Conservation (phyloP, 2,329 filamentous ascomycete species). For the Colletotrichum spinosum region DNA sequence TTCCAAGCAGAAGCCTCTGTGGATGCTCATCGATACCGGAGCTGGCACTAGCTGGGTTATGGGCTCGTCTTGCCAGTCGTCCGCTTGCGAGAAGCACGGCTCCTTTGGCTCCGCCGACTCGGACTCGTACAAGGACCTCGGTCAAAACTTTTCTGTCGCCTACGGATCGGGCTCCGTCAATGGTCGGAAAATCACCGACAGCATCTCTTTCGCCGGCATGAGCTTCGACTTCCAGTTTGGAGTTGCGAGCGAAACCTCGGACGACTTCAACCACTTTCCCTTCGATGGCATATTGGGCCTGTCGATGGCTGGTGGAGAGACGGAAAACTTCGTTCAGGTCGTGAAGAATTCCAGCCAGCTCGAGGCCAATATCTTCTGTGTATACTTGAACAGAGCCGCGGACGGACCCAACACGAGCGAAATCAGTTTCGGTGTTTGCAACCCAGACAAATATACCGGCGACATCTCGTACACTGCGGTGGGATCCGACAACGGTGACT, state of each 20-base stretch:
- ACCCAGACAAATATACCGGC: conserved; percentile 75
- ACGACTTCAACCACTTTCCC: conserved; percentile 81
- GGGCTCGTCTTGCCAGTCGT: conserved; percentile 73
- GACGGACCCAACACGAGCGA: conserved; percentile 79
- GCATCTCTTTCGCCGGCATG: conserved; percentile 73
- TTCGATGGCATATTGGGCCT: conserved; percentile 91
- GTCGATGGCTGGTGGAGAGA: conserved; percentile 69
- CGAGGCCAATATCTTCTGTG: conserved; percentile 73
- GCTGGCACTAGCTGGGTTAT: conserved; percentile 87
- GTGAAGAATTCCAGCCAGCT: conserved; percentile 69
- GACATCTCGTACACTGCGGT: conserved; percentile 74
- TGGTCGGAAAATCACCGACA: conserved; percentile 75
- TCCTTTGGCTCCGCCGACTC: conserved; percentile 77
- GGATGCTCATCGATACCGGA: conserved; percentile 75
- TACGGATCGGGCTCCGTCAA: conserved; percentile 84
- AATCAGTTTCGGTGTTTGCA: conserved; percentile 79
- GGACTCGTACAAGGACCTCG: conserved; percentile 66
- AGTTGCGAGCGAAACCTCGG: conserved; percentile 75
- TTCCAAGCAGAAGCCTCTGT: conserved; percentile 63
- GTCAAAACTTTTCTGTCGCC: conserved; percentile 69
- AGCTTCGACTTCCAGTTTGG: conserved; percentile 76
- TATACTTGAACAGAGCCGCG: conserved; percentile 75
- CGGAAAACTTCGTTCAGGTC: conserved; percentile 75
- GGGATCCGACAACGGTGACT: conserved; percentile 66
- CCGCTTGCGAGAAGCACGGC: conserved; percentile 76